Evolutionary conservation across 495 filamentous ascomycete genomes (phyloP), one percentile per base, ranked within the genome.

Genomic region (Trichoderma reesei): DNA sequence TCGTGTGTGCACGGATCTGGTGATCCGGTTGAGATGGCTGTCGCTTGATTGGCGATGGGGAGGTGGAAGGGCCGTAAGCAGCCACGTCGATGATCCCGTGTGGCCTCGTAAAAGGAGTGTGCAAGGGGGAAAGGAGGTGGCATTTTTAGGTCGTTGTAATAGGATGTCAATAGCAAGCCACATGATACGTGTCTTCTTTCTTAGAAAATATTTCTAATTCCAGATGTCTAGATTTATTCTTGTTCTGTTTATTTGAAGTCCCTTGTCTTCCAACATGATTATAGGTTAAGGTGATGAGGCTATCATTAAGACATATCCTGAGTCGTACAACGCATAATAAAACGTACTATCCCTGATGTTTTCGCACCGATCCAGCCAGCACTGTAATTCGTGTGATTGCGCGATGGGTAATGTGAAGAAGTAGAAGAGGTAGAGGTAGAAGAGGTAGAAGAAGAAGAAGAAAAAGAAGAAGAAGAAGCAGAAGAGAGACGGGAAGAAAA

Each of bases 251-350:
- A n/a, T n/a, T n/a, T n/a, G n/a, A n/a, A n/a, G n/a, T n/a, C n/a
- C n/a, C n/a, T n/a, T n/a, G n/a, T n/a, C n/a, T n/a, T n/a, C n/a
- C n/a, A n/a, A n/a, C n/a, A n/a, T n/a, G n/a, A n/a, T n/a, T n/a
- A n/a, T n/a, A n/a, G n/a, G n/a, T n/a, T n/a, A n/a, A n/a, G n/a
- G n/a, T n/a, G n/a, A n/a, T n/a, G n/a, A n/a, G n/a, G n/a, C n/a
- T 56, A 56, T 56, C 51, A 56, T 56, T 56, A 56, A 56, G 51
- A 20, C 51, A 56, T 56, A 56, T 56, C 51, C n/a, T n/a, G n/a
- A n/a, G n/a, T n/a, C n/a, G n/a, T n/a, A n/a, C n/a, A n/a, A n/a
- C n/a, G n/a, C n/a, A n/a, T n/a, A n/a, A 26, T 56, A 56, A 33
- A 56, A 56, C 20, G 51, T 56, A 56, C 51, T 56, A 31, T n/a